A percentile compares a stretch with the other conserved stretches of the same genome.
These are phyloP conservation scores for Tricholoma bakamatsutake DNA, from an alignment of 768 basidiomycete species.

Conservation along the genomic window DNA sequence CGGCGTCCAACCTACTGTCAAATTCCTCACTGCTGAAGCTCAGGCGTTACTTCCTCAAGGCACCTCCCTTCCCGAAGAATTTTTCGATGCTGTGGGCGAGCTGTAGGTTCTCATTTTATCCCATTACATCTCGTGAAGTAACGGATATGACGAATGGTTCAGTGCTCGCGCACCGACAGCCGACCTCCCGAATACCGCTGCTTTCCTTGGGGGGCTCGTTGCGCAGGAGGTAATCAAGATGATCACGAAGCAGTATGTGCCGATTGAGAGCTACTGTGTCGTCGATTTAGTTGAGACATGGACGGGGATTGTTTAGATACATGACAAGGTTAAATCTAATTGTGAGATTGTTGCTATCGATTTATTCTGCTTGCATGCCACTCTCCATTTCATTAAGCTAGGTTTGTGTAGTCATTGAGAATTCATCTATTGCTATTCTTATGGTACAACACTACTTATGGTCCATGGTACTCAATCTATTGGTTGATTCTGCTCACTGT, in stretches of 20 bases:
- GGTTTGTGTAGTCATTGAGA: too few relatives aligned
- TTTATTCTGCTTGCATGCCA: too few relatives aligned
- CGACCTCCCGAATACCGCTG: slow-evolving; percentile 90
- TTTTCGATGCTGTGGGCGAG: slow-evolving; percentile 65
- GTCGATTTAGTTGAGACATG: slow-evolving; percentile 80
- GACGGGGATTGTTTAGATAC: slow-evolving; percentile 49
- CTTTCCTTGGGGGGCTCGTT: slow-evolving; percentile 88
- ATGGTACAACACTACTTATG: too few relatives aligned
- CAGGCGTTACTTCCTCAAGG: slow-evolving; percentile 43
- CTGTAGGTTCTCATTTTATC: slow-evolving; percentile 46
- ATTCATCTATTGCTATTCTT: too few relatives aligned
- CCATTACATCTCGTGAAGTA: slow-evolving; percentile 4
- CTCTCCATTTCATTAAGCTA: too few relatives aligned
- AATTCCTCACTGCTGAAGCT: slow-evolving; percentile 48
- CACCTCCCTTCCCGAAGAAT: slow-evolving; percentile 46
- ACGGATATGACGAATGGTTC: slow-evolving; percentile 2
- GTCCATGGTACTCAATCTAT: too few relatives aligned
- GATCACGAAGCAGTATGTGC: slow-evolving; percentile 93
- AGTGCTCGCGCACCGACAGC: slow-evolving; percentile 78
- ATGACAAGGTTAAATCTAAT: background rate
- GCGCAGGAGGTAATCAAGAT: slow-evolving; percentile 98
- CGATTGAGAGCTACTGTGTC: slow-evolving; percentile 78
- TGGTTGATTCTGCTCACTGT: too few relatives aligned
- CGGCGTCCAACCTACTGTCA: slow-evolving; percentile 35
- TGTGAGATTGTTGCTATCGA: background rate